A percentile compares a stretch with the other conserved stretches of the same genome.
Conservation (phyloP, 768 basidiomycete species). For the Suillus americanus region DNA sequence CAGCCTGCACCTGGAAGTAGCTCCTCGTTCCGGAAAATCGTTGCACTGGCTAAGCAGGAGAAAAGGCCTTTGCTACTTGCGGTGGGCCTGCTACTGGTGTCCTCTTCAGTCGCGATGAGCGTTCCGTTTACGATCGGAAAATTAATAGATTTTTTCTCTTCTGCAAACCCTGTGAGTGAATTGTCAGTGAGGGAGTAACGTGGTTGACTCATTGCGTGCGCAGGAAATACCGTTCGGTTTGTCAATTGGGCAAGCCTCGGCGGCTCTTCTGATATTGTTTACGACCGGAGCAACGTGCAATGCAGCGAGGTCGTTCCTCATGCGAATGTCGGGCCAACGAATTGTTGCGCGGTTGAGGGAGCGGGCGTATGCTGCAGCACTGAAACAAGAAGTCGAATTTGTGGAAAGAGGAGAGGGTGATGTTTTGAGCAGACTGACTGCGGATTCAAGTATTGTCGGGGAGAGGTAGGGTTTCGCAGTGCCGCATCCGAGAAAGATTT, state of each 20-base stretch:
- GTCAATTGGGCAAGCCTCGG: slow-evolving; percentile 78
- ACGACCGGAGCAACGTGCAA: slow-evolving; percentile 88
- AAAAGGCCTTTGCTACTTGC: slow-evolving; percentile 73
- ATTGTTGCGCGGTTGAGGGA: slow-evolving; percentile 89
- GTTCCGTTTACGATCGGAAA: slow-evolving; percentile 92
- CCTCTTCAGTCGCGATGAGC: slow-evolving; percentile 88
- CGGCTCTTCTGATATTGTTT: slow-evolving; percentile 69
- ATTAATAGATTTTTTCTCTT: slow-evolving; percentile 91
- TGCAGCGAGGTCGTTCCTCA: slow-evolving; percentile 77
- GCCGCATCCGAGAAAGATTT: neutral
- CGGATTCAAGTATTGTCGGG: slow-evolving; percentile 91
- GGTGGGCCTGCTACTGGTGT: slow-evolving; percentile 79
- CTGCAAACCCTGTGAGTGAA: slow-evolving; percentile 56
- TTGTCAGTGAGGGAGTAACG: neutral
- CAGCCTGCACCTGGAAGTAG: slow-evolving; percentile 39
- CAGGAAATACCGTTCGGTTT: slow-evolving; percentile 81
- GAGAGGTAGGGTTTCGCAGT: slow-evolving; percentile 58
- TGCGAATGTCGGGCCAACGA: slow-evolving; percentile 86
- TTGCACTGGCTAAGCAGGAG: slow-evolving; percentile 82
- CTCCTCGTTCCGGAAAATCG: slow-evolving; percentile 73
- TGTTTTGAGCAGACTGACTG: slow-evolving; percentile 85
- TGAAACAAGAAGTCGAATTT: slow-evolving; percentile 90
- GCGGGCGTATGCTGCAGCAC: slow-evolving; percentile 77
- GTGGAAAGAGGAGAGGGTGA: slow-evolving; percentile 94
- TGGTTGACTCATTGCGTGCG: neutral